Evolutionary conservation across 2,329 filamentous ascomycete species (phyloP).

Genomic region (Albifimbria verrucaria): DNA sequence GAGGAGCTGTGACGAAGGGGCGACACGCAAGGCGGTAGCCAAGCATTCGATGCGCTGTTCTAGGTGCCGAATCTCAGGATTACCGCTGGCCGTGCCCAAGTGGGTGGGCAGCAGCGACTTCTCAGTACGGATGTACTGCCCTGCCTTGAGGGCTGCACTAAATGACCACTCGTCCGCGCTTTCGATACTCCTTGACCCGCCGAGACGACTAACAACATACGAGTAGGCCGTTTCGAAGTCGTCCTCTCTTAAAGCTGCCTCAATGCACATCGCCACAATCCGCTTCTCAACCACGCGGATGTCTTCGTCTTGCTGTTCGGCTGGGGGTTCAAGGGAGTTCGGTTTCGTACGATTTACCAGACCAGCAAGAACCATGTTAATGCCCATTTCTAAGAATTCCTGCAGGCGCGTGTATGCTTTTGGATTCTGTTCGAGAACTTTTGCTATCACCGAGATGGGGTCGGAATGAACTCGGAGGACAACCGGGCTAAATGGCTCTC

Average conservation of each 20-base stretch:
- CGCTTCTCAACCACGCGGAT: conserved; percentile 54
- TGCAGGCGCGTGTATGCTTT: conserved; percentile 72
- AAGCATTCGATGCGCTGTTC: conserved; percentile 81
- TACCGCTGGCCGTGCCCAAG: conserved; percentile 56
- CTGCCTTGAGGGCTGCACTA: conserved; percentile 75
- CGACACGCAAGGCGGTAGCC: conserved; percentile 70
- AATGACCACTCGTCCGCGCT: conserved; percentile 66
- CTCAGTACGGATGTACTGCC: conserved; percentile 62
- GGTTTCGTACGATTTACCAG: conserved; percentile 26
- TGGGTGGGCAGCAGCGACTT: conserved; percentile 55
- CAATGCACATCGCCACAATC: conserved; percentile 76
- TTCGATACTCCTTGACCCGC: conserved; percentile 21
- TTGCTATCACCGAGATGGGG: conserved; percentile 68
- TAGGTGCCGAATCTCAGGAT: conserved; percentile 65
- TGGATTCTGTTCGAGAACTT: conserved; percentile 71
- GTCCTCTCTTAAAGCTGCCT: conserved; percentile 71
- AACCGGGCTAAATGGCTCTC: conserved; percentile 76
- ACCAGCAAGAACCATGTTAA: conserved; percentile 62
- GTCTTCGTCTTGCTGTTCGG: conserved; percentile 23
- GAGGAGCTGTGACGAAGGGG: conserved; percentile 65
- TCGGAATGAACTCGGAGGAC: conserved; percentile 74
- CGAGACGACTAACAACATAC: conserved; percentile 70
- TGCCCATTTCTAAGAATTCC: conserved; percentile 67
- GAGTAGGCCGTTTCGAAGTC: conserved; percentile 87
- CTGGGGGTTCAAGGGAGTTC: conserved; percentile 4